Conservation (phyloP, 1,284 basidiomycete genomes). For the Neolentinus lepideus region DNA sequence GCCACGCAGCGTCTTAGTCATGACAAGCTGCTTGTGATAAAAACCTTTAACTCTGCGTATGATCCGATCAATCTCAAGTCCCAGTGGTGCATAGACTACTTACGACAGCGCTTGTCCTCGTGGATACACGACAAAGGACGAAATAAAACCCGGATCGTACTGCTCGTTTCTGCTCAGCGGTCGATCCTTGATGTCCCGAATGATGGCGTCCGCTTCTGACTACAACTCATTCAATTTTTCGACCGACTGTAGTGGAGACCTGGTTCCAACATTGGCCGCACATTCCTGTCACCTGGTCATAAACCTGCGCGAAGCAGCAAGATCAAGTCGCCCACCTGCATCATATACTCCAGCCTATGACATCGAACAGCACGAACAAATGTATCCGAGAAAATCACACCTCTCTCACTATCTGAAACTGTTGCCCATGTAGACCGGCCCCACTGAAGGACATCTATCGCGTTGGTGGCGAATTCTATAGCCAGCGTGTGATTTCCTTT, state of each 20-base stretch:
- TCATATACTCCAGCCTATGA: conserved; percentile 22
- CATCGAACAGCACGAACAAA: conserved; percentile 25
- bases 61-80: background rate
- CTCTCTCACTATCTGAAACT: conserved; percentile 21
- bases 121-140: conserved; percentile 29
- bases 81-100: conserved; percentile 6
- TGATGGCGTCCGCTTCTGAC: conserved; percentile 19
- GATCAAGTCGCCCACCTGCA: conserved; percentile 19
- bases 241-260: conserved; percentile 11
- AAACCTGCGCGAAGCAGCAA: conserved; percentile 8
- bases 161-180: conserved; percentile 6
- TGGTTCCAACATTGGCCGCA: background rate
- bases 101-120: conserved; percentile 29
- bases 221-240: conserved; percentile 18
- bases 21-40: conserved; percentile 20
- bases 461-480: conserved; percentile 21
- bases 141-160: conserved; percentile 18
- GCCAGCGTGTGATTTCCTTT: conserved; percentile 3
- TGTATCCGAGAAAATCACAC: conserved; percentile 23
- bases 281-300: background rate
- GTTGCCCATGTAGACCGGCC: conserved; percentile 27
- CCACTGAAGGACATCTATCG: conserved; percentile 31
- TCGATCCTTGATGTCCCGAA: conserved; percentile 18
- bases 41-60: conserved; percentile 23
- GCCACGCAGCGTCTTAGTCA: conserved; percentile 1